phyloP scores from a whole-genome alignment of 163 green algal species.

The Chlamydomonas reinhardtii region DNA sequence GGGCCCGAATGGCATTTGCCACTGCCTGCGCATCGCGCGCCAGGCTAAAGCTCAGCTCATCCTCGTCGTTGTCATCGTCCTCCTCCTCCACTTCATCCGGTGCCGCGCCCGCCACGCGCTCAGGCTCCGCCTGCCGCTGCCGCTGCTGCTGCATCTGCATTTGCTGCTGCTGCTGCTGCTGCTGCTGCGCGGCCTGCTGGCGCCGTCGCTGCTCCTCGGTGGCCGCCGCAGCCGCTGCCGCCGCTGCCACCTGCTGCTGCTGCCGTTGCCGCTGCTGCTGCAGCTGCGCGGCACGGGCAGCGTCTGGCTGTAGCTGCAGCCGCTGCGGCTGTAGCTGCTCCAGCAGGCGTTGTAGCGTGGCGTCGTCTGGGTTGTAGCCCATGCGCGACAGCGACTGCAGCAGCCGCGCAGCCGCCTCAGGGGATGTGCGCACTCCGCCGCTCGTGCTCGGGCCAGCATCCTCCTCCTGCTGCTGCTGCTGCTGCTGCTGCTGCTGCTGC shows the following conservation, averaged over 20 bases:
- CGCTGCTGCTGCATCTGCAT: neutral
- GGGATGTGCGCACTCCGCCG: neutral
- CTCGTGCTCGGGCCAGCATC: no score
- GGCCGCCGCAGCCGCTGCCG: no score
- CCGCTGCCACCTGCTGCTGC: neutral
- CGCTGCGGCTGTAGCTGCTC: conserved; percentile 41
- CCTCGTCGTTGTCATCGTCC: neutral
- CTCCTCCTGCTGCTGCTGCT: neutral
- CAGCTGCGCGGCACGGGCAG: neutral
- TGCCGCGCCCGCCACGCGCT: neutral
- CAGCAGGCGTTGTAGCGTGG: conserved; percentile 25
- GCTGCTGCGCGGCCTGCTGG: neutral
- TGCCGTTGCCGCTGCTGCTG: neutral
- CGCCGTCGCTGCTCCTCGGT: neutral
- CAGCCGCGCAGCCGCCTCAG: conserved; percentile 17
- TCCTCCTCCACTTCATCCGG: neutral
- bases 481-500: neutral
- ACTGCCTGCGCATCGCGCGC: conserved; percentile 31
- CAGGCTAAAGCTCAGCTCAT: conserved; percentile 12
- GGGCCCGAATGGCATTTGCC: conserved; percentile 12
- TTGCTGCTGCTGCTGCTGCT: neutral
- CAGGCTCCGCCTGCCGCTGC: neutral
- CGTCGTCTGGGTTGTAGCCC: conserved; percentile 38
- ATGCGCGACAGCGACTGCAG: conserved; percentile 33
- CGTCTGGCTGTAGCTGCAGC: conserved; percentile 20